phyloP scores from a whole-genome alignment of 2,329 filamentous ascomycete genomes.

The Penicillium brevicompactum region DNA sequence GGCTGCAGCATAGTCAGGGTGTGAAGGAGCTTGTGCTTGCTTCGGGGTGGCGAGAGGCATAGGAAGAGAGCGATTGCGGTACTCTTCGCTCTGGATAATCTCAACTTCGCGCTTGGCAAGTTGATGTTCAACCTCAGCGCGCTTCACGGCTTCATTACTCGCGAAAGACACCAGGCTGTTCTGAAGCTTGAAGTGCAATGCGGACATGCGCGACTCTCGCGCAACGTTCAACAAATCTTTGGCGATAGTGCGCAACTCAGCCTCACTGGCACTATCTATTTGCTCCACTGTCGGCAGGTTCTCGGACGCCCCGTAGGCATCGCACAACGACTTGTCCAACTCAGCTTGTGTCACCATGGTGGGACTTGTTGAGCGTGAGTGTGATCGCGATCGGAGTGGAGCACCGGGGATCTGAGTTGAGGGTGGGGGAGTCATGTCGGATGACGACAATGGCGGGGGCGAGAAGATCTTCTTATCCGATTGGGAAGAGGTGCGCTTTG shows the following conservation, averaged over 20 bases:
- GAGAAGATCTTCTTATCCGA: constrained; percentile 42
- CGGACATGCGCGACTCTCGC: constrained; percentile 75
- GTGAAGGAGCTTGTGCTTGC: constrained; percentile 41
- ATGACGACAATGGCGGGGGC: constrained; percentile 50
- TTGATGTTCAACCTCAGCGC: constrained; percentile 86
- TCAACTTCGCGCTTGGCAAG: constrained; percentile 89
- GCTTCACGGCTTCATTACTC: constrained; percentile 79
- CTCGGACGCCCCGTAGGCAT: constrained; percentile 45
- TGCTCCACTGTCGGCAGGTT: constrained; percentile 53
- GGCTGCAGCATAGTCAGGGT: constrained; percentile 61
- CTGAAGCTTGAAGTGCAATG: constrained; percentile 88
- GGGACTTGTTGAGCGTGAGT: constrained; percentile 32
- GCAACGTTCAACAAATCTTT: constrained; percentile 56
- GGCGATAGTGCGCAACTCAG: constrained; percentile 58
- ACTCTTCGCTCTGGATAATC: constrained; percentile 74
- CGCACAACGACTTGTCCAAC: constrained; percentile 44
- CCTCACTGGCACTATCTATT: constrained; percentile 54
- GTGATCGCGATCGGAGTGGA: constrained; percentile 46
- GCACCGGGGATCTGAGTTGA: constrained; percentile 58
- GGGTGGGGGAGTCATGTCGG: constrained; percentile 63
- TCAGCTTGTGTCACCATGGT: constrained; percentile 52
- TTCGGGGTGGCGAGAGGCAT: constrained; percentile 43
- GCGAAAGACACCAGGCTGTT: constrained; percentile 82
- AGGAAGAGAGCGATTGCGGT: constrained; percentile 63
- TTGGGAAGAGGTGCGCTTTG: constrained; percentile 35